A percentile compares a stretch with the other conserved stretches of the same genome.
Evolutionary conservation across 2,329 filamentous ascomycete species (phyloP).

Genomic region (Coleophoma crateriformis): DNA sequence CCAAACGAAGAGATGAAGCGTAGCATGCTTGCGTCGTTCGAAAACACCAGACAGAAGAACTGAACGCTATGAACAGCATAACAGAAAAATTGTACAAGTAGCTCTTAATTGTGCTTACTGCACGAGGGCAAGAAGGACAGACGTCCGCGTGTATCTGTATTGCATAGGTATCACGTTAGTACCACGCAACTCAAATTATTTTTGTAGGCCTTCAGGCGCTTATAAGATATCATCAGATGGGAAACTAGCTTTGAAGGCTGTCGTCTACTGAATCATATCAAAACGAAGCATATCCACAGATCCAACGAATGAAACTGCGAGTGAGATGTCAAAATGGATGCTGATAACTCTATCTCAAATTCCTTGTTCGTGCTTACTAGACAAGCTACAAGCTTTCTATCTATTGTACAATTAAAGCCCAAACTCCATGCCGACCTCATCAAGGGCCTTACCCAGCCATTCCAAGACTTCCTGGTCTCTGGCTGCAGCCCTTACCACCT

Average conservation of each 20-base stretch:
- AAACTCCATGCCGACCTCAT: conserved; percentile 55
- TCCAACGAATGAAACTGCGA: no score
- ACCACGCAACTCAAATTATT: conserved; percentile 1
- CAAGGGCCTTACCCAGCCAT: conserved; percentile 53
- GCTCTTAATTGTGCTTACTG: no score
- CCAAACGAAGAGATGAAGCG: conserved; percentile 37
- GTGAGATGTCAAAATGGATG: no score
- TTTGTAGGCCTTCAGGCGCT: not conserved
- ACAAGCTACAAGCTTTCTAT: no score
- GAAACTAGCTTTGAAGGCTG: no score
- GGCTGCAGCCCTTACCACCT: conserved; percentile 53
- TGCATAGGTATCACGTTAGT: not conserved
- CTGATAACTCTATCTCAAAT: no score
- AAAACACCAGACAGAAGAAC: conserved; percentile 27
- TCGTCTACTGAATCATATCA: no score
- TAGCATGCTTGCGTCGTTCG: conserved; percentile 42
- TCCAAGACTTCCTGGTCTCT: conserved; percentile 56
- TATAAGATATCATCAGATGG: not conserved
- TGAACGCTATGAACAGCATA: conserved; percentile 1
- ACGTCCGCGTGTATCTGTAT: not conserved
- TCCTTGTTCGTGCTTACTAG: no score
- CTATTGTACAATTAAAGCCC: conserved; percentile 16
- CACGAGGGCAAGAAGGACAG: no score
- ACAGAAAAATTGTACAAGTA: no score
- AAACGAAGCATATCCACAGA: no score